Conservation (phyloP, 2,329 filamentous ascomycete genomes). For the Aphanocladium album region DNA sequence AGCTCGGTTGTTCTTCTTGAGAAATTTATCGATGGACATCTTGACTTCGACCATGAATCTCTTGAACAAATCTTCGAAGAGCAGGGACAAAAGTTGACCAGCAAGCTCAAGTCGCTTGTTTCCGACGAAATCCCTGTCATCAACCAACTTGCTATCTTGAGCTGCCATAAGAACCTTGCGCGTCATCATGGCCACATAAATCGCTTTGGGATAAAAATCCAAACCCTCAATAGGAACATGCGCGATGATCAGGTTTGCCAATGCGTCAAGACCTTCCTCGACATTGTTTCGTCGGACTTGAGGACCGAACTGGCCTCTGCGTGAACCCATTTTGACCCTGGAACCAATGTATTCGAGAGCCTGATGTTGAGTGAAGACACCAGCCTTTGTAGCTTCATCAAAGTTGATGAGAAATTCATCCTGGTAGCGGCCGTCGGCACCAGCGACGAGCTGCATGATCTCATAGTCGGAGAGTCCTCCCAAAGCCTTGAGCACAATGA, state of each 20-base stretch:
- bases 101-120: conserved; percentile 96
- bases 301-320: conserved; percentile 49
- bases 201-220: conserved; percentile 93
- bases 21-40: conserved; percentile 87
- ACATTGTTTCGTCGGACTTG: conserved; percentile 70
- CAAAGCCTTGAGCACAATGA: conserved; percentile 87
- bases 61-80: conserved; percentile 98
- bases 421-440: conserved; percentile 81
- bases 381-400: conserved; percentile 79
- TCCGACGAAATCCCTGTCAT: conserved; percentile 95
- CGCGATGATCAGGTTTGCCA: conserved; percentile 88
- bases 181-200: conserved; percentile 96
- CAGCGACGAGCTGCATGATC: conserved; percentile 85
- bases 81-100: conserved; percentile 83
- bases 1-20: conserved; percentile 89
- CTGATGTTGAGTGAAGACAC: conserved; percentile 89
- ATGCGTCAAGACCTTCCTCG: conserved; percentile 86
- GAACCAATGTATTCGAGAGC: conserved; percentile 87
- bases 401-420: conserved; percentile 96
- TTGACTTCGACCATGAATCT: conserved; percentile 86
- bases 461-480: conserved; percentile 93
- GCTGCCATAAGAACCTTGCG: conserved; percentile 93
- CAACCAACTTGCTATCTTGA: conserved; percentile 81
- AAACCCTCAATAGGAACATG: conserved; percentile 88
- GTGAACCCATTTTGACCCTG: conserved; percentile 80